Percentiles rank a stretch among this genome's conserved stretches.
phyloP scores from a whole-genome alignment of 345 rosid genomes.

The Raphanus sativus region DNA sequence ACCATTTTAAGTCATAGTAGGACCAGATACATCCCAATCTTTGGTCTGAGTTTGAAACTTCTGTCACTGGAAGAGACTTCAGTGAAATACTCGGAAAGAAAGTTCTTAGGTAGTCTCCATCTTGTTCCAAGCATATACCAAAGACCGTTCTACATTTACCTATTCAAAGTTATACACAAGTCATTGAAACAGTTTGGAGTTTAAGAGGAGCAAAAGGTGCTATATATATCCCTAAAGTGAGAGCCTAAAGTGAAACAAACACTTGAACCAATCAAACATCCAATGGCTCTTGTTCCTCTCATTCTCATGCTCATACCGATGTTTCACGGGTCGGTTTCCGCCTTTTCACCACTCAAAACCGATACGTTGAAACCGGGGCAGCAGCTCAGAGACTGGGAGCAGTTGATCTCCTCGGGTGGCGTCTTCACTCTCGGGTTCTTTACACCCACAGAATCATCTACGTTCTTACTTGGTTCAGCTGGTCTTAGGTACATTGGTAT shows the following conservation, averaged over 20 bases:
- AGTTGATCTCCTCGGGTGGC: slow-evolving; percentile 45
- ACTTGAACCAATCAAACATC: slow-evolving; percentile 1
- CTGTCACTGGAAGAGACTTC: neutral
- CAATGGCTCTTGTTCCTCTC: slow-evolving; percentile 27
- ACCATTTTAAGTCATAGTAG: neutral
- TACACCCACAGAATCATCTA: slow-evolving; percentile 42
- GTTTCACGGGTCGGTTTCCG: neutral
- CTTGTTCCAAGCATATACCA: neutral
- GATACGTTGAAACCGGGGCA: slow-evolving; percentile 48
- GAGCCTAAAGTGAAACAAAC: neutral
- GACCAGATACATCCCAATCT: neutral
- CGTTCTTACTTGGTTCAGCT: slow-evolving; percentile 33
- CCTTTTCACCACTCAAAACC: slow-evolving; percentile 26
- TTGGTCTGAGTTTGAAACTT: neutral
- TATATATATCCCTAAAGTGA: neutral
- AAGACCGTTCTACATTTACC: neutral
- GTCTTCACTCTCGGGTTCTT: slow-evolving; percentile 62
- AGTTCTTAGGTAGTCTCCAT: neutral
- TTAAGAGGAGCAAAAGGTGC: neutral
- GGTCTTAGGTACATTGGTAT: slow-evolving; percentile 55
- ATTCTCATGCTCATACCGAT: slow-evolving; percentile 17
- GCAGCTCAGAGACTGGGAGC: slow-evolving; percentile 62
- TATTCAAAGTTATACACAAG: neutral
- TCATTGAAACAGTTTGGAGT: neutral
- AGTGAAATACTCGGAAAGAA: neutral